phyloP scores from a whole-genome alignment of 306 rosid genomes.

The Mucuna pruriens region DNA sequence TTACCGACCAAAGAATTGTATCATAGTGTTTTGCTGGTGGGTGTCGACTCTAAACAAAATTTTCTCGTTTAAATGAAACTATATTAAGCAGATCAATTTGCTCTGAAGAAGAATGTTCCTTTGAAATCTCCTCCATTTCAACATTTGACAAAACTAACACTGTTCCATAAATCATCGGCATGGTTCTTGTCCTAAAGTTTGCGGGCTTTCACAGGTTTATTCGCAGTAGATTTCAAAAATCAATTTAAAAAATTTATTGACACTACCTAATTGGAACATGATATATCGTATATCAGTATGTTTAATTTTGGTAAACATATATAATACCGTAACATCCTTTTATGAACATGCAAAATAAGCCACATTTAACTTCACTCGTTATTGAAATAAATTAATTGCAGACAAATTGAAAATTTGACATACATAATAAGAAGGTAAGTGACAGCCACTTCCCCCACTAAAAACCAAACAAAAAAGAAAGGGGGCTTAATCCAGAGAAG shows the following conservation, averaged over 20 bases:
- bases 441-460: no score
- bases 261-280: neutral
- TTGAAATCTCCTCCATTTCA: slow-evolving; percentile 43
- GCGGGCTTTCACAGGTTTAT: slow-evolving; percentile 46
- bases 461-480: no score
- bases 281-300: no score
- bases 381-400: no score
- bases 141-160: slow-evolving; percentile 37
- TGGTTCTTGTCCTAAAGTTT: slow-evolving; percentile 43
- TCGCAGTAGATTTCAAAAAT: slow-evolving; percentile 45
- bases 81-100: slow-evolving; percentile 49
- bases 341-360: no score
- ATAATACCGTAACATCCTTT: no score
- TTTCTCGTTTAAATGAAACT: slow-evolving; percentile 75
- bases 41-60: slow-evolving; percentile 61
- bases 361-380: no score
- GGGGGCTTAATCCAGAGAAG: no score
- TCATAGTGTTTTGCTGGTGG: slow-evolving; percentile 67
- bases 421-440: no score
- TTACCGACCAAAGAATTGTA: slow-evolving; percentile 84
- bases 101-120: slow-evolving; percentile 40
- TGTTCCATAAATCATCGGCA: slow-evolving; percentile 41
- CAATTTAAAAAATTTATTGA: slow-evolving; percentile 4
- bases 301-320: no score
- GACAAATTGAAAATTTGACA: no score